Evolutionary conservation across 192 early-diverging fungal genomes (phyloP).

Genomic region (Backusella parvicylindrica): DNA sequence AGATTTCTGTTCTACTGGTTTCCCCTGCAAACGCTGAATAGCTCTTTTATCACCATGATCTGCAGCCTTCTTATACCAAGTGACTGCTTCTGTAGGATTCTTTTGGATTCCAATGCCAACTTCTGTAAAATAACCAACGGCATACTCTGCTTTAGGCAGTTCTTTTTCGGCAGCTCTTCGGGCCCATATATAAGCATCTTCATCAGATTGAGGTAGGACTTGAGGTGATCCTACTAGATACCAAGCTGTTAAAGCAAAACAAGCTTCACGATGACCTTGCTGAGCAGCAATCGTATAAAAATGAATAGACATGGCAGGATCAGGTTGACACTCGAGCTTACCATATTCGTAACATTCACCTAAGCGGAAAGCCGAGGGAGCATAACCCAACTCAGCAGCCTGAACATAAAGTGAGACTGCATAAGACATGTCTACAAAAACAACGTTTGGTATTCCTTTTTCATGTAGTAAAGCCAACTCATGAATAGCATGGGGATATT

Average conservation of each 20-base stretch:
- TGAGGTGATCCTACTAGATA: conserved; percentile 57
- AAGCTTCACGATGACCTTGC: conserved; percentile 61
- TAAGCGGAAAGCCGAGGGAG: conserved; percentile 57
- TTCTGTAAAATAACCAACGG: conserved; percentile 65
- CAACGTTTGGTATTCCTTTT: conserved; percentile 54
- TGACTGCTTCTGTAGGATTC: conserved; percentile 51
- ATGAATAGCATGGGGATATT: conserved; percentile 60
- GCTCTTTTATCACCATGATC: conserved; percentile 61
- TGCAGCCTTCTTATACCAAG: conserved; percentile 67
- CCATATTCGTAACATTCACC: conserved; percentile 67
- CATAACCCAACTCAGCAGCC: conserved; percentile 64
- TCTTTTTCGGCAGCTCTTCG: conserved; percentile 55
- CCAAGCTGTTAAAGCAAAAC: conserved; percentile 63
- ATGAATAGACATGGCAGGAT: conserved; percentile 51
- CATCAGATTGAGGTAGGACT: conserved; percentile 57
- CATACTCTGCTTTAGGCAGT: conserved; percentile 59
- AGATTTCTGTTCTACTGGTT: conserved; percentile 29
- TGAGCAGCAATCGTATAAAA: conserved; percentile 63
- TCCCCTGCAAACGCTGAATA: conserved; percentile 49
- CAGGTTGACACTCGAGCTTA: conserved; percentile 50
- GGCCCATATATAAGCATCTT: conserved; percentile 63
- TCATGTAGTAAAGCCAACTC: conserved; percentile 58
- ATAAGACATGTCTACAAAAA: conserved; percentile 62
- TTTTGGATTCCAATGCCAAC: conserved; percentile 57
- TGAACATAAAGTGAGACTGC: conserved; percentile 58